Conservation (phyloP, 2,329 filamentous ascomycete species). For the Leptodontidium sp. region DNA sequence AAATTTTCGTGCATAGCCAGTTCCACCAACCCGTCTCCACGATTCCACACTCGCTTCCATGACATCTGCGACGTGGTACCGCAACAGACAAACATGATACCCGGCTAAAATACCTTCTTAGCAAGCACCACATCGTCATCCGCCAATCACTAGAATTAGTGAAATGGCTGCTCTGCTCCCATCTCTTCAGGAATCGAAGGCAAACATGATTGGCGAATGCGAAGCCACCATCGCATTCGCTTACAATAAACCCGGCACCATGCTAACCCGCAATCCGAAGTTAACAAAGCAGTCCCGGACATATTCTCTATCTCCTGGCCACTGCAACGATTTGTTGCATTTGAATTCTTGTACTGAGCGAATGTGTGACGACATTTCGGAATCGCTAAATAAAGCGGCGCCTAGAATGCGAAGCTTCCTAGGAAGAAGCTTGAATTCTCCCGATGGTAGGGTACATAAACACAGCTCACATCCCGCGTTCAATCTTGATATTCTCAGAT, state of each 20-base stretch:
- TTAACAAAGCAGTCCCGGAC: not conserved
- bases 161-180: too few species aligned
- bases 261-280: not conserved
- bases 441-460: not conserved
- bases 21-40: too few species aligned
- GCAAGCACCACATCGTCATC: too few species aligned
- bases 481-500: too few species aligned
- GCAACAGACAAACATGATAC: too few species aligned
- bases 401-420: not conserved
- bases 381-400: not conserved
- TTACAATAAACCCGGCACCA: not conserved
- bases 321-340: not conserved
- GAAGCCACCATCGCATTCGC: slow-evolving; percentile 10
- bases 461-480: not conserved
- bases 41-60: too few species aligned
- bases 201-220: not conserved
- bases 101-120: too few species aligned
- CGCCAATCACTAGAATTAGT: too few species aligned
- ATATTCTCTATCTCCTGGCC: too few species aligned
- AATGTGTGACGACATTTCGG: not conserved
- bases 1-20: too few species aligned
- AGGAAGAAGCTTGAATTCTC: not conserved
- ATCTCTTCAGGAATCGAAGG: too few species aligned
- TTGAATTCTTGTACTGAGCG: not conserved
- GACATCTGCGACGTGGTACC: too few species aligned